Conservation (phyloP, 1,139 yeast genomes). For the Maudiozyma humilis region DNA sequence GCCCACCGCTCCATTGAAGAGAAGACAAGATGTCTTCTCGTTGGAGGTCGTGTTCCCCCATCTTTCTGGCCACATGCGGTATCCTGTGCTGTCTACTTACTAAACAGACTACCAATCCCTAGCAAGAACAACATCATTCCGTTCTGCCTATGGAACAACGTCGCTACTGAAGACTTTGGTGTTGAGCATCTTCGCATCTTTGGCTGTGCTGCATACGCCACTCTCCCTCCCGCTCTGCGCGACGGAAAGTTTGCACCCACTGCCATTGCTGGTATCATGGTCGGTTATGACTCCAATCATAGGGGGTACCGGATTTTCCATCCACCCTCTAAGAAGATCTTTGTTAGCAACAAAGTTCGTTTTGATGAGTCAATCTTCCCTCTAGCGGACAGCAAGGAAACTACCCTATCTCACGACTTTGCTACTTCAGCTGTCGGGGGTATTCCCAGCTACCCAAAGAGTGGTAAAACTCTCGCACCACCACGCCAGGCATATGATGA, state of each 20-base stretch:
- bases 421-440: background rate
- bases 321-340: background rate
- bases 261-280: background rate
- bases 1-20: conserved; percentile 9
- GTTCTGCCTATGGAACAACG: background rate
- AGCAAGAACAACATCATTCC: background rate
- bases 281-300: background rate
- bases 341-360: background rate
- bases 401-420: background rate
- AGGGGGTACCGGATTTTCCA: background rate
- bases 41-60: conserved; percentile 7
- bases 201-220: background rate
- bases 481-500: too few species aligned
- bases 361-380: background rate
- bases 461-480: too few species aligned
- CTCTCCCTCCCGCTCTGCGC: background rate
- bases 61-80: conserved; percentile 10
- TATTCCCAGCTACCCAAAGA: background rate
- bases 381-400: background rate
- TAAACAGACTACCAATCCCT: conserved; percentile 5
- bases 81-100: conserved; percentile 7
- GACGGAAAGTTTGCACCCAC: background rate
- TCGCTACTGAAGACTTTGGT: background rate
- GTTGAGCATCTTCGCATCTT: background rate
- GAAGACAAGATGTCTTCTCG: background rate